Evolutionary conservation across 2,329 filamentous ascomycete species (phyloP).

Genomic region (Plectosphaerella sp.): DNA sequence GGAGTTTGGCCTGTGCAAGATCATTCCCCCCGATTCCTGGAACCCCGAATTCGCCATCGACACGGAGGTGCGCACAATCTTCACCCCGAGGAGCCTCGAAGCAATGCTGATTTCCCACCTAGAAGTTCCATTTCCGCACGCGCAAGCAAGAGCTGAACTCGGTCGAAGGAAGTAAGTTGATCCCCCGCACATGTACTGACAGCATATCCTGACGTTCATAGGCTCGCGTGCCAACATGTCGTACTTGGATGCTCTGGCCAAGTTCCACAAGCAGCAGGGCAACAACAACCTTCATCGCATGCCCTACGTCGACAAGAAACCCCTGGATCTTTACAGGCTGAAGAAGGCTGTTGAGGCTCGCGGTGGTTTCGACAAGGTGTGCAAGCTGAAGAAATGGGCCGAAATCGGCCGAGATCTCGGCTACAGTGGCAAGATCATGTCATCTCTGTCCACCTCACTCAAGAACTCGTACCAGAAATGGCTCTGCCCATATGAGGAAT

Average conservation of each 20-base stretch:
- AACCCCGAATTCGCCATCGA: conserved; percentile 94
- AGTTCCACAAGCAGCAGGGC: conserved; percentile 96
- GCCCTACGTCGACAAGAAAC: conserved; percentile 96
- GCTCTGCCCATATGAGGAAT: conserved; percentile 96
- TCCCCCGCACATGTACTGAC: neutral
- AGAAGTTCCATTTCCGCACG: conserved; percentile 97
- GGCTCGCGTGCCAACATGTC: conserved; percentile 93
- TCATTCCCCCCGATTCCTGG: conserved; percentile 91
- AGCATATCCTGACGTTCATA: conserved; percentile 37
- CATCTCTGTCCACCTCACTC: conserved; percentile 90
- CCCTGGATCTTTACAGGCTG: conserved; percentile 88
- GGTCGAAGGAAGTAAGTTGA: conserved; percentile 84
- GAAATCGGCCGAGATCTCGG: conserved; percentile 95
- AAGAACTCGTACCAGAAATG: conserved; percentile 98
- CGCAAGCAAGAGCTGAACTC: conserved; percentile 96
- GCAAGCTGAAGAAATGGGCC: conserved; percentile 98
- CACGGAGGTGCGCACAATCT: conserved; percentile 65
- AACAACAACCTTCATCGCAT: conserved; percentile 91
- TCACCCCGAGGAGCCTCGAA: neutral
- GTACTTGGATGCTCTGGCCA: conserved; percentile 90
- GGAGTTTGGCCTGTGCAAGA: conserved; percentile 90
- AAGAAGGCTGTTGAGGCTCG: conserved; percentile 96
- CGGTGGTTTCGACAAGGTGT: conserved; percentile 93
- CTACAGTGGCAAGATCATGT: conserved; percentile 99
- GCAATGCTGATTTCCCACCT: conserved; percentile 5